Evolutionary conservation across 805 yeast species (phyloP), one percentile per base, ranked within the genome.

Genomic region (Blastobotrys peoriensis): DNA sequence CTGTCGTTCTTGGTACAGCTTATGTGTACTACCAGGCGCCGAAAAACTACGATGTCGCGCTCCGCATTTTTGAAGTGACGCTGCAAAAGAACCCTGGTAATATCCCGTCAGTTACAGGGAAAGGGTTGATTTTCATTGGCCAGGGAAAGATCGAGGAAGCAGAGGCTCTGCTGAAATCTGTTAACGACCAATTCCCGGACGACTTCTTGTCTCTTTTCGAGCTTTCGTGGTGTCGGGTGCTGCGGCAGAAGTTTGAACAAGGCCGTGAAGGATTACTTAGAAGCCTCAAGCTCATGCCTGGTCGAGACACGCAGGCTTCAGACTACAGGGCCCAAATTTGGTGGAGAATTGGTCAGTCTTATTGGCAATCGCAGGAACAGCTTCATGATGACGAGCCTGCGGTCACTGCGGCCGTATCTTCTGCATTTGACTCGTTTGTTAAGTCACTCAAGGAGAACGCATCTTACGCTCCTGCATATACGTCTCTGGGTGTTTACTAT

Each of bases 21-120:
- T 86, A 88, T 58, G 85, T 95, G 0, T 83, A 86, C 58, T 75
- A 81, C 57, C 96, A 91, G 60, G 84, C 97, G 0, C 98, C 98
- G 8, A 87, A 87, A 62, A 85, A 91, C 63, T 86, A 78, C 57
- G 70, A 76, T 2, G 70, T 81, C 20, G 98, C 98, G 0, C 58
- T 83, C 22, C 77, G 76, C 40, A 62, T 88, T 13, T 93, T 83
- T 61, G 83, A 83, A 30, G 66, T 69, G 19, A 77, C 88, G 2
- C 67, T 86, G 20, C 51, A 61, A 0, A 67, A 67, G 17, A 66
- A 66, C 23, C 71, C 74, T 3, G 55, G 61, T 3, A 77, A 80
- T 53, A 64, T 73, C 3, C 72, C 71, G 38, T 95, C 96, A 0
- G 70, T 75, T 44, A 73, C 89, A 33, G 98, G 98, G 9, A 85